These are phyloP conservation scores for Hygrophila difformis DNA, from an alignment of 257 asterid genomes.

Conservation along the genomic window DNA sequence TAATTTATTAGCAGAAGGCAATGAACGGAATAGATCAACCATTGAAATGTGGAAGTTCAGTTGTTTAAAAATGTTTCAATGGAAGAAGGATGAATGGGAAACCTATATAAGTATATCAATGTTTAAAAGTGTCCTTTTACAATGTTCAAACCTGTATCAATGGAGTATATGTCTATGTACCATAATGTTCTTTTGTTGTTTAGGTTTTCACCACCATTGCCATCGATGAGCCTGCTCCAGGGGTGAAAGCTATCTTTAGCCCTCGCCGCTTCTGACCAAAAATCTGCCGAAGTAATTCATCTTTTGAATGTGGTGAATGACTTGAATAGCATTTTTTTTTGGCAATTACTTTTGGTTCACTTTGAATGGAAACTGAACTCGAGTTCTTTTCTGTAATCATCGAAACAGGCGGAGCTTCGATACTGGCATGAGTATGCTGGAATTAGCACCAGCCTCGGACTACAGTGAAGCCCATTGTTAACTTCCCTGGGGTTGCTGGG, in stretches of 20 bases:
- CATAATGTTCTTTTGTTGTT: too few relatives aligned
- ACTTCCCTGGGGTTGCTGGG: slow-evolving; percentile 95
- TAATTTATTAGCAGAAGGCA: too few relatives aligned
- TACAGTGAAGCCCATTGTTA: slow-evolving; percentile 80
- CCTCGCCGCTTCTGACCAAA: slow-evolving; percentile 78
- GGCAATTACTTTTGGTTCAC: too few relatives aligned
- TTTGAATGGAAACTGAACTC: neutral
- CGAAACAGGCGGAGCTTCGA: slow-evolving; percentile 77
- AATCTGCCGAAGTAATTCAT: slow-evolving; percentile 82
- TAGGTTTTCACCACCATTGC: slow-evolving; percentile 55
- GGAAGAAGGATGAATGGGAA: too few relatives aligned
- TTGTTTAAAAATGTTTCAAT: too few relatives aligned
- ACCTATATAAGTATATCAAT: too few relatives aligned
- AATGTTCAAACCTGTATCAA: too few relatives aligned
- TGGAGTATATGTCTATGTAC: too few relatives aligned
- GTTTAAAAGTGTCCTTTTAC: neutral
- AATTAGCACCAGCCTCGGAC: slow-evolving; percentile 81
- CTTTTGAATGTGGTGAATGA: neutral
- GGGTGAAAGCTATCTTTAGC: slow-evolving; percentile 83
- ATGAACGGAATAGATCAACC: too few relatives aligned
- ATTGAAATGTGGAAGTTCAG: too few relatives aligned
- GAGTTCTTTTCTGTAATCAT: neutral
- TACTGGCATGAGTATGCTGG: slow-evolving; percentile 92
- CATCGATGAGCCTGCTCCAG: slow-evolving; percentile 90
- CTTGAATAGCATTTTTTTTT: too few relatives aligned